Base-by-base conservation (phyloP, 73 alveolate genomes). In the Urostyla sp. region DNA sequence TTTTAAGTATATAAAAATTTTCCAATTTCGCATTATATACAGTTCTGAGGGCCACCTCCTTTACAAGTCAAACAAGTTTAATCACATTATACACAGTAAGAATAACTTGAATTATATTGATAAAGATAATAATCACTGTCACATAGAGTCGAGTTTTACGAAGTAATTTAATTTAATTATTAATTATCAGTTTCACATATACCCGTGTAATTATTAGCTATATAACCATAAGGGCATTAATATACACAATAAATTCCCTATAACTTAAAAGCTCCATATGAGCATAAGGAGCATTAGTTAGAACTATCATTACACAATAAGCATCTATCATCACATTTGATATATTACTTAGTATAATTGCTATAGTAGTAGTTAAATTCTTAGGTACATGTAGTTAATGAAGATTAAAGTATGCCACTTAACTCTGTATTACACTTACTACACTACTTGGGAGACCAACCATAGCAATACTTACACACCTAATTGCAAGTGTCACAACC, bases 241-340 rank as follows among this genome's bases (percentile, higher is more conserved):
- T 60, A 63, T 13, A 63, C 79, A 38, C 79, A 63, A 23, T 38
- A 63, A 15, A 27, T 6, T 20, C 79, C 79, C 23, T 63, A 28
- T 2, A 63, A 57, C 44, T 63, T 63, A 38, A 43, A 63, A 6
- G 79, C 79, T n/a, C 79, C 79, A 11, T 63, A 18, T 1, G n/a
- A 21, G 24, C 79, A 63, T 63, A 57, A 43, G 1, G 37, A 57
- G 26, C 79, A 63, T 2, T 63, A 24, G 44, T 63, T 63, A 3
- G 79, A 10, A 1, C 79, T 23, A 31, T 63, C 79, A 1, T 20
- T n/a, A 50, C 79, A 63, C 5, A 34, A 23, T 20, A 63, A 2
- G 50, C 79, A 63, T 38, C 79, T 36, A 3, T 35, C 45, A 43
- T 63, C 79, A 24, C 79, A 63, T 43, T 63, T 63, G 7, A 43